phyloP scores from a whole-genome alignment of 2,329 filamentous ascomycete species.

The Neobulgaria alba region DNA sequence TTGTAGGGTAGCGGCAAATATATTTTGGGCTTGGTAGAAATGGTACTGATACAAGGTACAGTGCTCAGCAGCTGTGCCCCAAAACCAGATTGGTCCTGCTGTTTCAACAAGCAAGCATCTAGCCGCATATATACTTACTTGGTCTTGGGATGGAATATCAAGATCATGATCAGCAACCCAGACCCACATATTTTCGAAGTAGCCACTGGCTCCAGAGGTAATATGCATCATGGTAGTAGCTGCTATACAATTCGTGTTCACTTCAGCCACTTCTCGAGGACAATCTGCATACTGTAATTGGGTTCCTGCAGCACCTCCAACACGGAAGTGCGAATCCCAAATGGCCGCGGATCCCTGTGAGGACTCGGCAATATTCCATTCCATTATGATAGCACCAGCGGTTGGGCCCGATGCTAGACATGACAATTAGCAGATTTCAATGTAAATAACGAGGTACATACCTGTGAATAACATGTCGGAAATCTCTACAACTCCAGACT shows the following conservation, averaged over 20 bases:
- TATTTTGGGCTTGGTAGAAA: not conserved
- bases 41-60: not conserved
- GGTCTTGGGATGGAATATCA: slow-evolving; percentile 3
- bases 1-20: no score
- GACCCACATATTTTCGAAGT: slow-evolving; percentile 14
- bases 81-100: no score
- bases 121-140: no score
- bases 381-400: slow-evolving; percentile 20
- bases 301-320: slow-evolving; percentile 41
- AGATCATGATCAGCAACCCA: slow-evolving; percentile 24
- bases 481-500: not conserved
- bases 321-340: slow-evolving; percentile 37
- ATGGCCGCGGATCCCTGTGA: slow-evolving; percentile 26
- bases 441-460: no score
- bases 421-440: no score
- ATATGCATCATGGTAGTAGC: slow-evolving; percentile 8
- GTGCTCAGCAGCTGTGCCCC: not conserved
- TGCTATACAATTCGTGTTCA: slow-evolving; percentile 18
- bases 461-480: slow-evolving; percentile 33
- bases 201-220: slow-evolving; percentile 3
- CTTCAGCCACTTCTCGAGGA: not conserved
- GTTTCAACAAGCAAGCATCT: no score
- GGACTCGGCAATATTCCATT: slow-evolving; percentile 15
- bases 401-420: slow-evolving; percentile 40
- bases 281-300: not conserved